These are phyloP conservation scores for Quercus berberidifolia DNA, from an alignment of 306 rosid genomes.

Conservation along the genomic window DNA sequence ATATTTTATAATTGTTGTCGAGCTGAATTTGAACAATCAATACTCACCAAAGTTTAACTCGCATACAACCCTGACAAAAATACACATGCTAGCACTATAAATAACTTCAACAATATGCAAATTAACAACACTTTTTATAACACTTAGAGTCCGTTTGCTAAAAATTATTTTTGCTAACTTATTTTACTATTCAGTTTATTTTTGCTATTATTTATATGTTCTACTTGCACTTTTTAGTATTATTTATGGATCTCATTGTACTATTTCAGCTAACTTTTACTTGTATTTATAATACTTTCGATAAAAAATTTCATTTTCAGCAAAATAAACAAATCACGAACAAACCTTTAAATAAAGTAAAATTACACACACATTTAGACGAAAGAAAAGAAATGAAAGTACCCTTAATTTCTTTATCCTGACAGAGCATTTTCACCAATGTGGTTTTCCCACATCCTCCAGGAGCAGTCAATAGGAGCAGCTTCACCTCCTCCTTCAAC, in stretches of 20 bases:
- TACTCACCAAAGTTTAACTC: too few species aligned
- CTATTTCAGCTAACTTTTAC: rapidly evolving
- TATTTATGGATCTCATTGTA: rapidly evolving
- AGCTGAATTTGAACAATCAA: too few species aligned
- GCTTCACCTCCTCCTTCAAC: background rate
- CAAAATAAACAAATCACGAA: too few species aligned
- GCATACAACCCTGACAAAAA: too few species aligned
- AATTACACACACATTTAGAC: too few species aligned
- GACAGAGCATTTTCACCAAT: conserved; percentile 36
- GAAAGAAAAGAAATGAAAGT: background rate
- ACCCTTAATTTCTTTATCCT: conserved; percentile 40
- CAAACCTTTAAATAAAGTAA: too few species aligned
- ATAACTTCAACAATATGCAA: too few species aligned
- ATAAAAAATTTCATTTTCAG: rapidly evolving
- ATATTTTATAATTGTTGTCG: too few species aligned
- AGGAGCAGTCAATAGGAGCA: conserved; percentile 32
- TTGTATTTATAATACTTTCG: rapidly evolving
- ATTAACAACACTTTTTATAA: too few species aligned
- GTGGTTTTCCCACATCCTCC: conserved; percentile 59
- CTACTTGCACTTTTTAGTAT: rapidly evolving
- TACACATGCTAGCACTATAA: too few species aligned
- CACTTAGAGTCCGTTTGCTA: too few species aligned
- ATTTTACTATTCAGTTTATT: background rate
- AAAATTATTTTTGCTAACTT: background rate
- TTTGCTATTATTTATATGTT: rapidly evolving